Evolutionary conservation across 1,139 yeast genomes (phyloP).

Genomic region (Candida sanyaensis): DNA sequence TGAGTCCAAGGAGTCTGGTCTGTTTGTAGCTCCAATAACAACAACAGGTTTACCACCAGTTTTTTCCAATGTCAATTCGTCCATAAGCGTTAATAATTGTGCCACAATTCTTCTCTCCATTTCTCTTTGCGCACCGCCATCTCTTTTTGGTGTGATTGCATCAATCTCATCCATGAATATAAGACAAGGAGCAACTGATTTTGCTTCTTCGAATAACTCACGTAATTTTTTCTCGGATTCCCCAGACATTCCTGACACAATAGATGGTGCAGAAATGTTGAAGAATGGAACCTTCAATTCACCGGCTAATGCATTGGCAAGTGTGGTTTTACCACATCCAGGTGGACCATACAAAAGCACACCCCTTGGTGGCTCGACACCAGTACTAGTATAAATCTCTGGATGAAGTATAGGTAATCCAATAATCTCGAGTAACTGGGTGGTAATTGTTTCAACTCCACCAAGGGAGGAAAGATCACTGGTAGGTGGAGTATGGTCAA

Average conservation of each 20-base stretch:
- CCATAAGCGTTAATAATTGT: conserved; percentile 86
- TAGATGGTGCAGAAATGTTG: conserved; percentile 90
- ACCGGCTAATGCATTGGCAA: conserved; percentile 95
- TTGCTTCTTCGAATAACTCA: conserved; percentile 93
- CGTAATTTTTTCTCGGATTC: conserved; percentile 93
- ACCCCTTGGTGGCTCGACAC: conserved; percentile 97
- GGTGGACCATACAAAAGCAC: conserved; percentile 96
- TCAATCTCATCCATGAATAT: conserved; percentile 95
- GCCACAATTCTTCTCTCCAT: conserved; percentile 98
- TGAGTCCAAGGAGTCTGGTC: conserved; percentile 51
- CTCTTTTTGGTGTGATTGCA: conserved; percentile 97
- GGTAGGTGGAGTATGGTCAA: conserved; percentile 71
- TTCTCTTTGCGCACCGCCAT: conserved; percentile 93
- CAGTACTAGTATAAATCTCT: conserved; percentile 82
- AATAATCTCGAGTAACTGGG: conserved; percentile 84
- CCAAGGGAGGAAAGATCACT: conserved; percentile 75
- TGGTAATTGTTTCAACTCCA: conserved; percentile 81
- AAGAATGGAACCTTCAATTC: conserved; percentile 92
- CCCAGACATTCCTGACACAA: conserved; percentile 99
- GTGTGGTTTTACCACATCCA: conserved; percentile 97
- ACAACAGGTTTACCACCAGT: conserved; percentile 89
- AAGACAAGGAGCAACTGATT: conserved; percentile 84
- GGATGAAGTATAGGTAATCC: conserved; percentile 94
- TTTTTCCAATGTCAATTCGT: conserved; percentile 77
- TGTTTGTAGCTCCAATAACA: conserved; percentile 51